Percentiles rank a stretch among this genome's conserved stretches.
These are phyloP conservation scores for Gastroboletus turbinatus DNA, from an alignment of 1,284 basidiomycete genomes.

Conservation along the genomic window DNA sequence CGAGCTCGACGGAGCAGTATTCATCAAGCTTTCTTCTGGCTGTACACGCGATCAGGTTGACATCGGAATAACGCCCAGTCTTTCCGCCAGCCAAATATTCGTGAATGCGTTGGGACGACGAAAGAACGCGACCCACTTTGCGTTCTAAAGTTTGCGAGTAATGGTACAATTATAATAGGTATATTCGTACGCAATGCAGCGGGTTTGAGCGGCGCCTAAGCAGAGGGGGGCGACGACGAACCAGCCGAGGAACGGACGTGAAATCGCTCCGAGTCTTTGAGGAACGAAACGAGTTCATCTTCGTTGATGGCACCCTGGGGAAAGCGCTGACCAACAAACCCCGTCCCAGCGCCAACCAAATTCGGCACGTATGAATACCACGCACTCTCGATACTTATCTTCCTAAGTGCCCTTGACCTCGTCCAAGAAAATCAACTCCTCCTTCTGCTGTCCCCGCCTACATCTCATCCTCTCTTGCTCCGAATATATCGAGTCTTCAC, in stretches of 20 bases:
- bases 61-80: constrained; percentile 82
- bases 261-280: too few relatives aligned
- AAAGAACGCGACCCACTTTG: constrained; percentile 74
- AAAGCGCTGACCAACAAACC: constrained; percentile 68
- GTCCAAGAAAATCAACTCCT: constrained; percentile 50
- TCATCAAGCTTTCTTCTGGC: constrained; percentile 67
- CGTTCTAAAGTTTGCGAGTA: constrained; percentile 51
- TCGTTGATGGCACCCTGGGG: too few relatives aligned
- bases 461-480: constrained; percentile 42
- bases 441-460: constrained; percentile 49
- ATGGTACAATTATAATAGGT: neutral
- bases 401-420: constrained; percentile 44
- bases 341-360: constrained; percentile 75
- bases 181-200: neutral
- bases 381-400: constrained; percentile 61
- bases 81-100: constrained; percentile 78
- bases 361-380: constrained; percentile 79
- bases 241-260: too few relatives aligned
- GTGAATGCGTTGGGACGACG: constrained; percentile 75
- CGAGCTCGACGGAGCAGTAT: constrained; percentile 61
- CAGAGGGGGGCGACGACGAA: too few relatives aligned
- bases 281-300: too few relatives aligned
- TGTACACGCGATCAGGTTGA: constrained; percentile 82
- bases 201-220: too few relatives aligned
- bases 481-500: constrained; percentile 30